These are phyloP conservation scores for Turritis glabra DNA, from an alignment of 345 rosid species.

Conservation along the genomic window DNA sequence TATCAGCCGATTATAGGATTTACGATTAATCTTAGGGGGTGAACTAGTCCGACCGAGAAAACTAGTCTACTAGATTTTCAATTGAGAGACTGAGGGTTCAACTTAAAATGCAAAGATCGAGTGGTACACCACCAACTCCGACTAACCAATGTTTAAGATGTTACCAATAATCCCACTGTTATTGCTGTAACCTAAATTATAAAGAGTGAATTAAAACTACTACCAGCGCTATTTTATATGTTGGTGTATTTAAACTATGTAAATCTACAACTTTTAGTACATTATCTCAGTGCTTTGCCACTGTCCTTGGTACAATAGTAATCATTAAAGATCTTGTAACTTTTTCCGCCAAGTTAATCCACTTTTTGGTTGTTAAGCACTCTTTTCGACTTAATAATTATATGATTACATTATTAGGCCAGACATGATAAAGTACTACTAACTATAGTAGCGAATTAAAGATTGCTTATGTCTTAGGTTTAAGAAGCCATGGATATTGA, in stretches of 20 bases:
- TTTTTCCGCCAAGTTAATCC: conserved; percentile 17
- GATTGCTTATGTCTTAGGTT: not conserved
- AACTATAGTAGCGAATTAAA: not conserved
- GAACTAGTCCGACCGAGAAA: no score
- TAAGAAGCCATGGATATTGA: not conserved
- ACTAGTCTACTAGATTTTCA: no score
- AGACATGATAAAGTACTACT: not conserved
- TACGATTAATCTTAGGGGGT: no score
- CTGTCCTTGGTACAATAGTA: conserved; percentile 17
- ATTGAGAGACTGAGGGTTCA: not conserved
- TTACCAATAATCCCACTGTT: no score
- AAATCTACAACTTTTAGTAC: not conserved
- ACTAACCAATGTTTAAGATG: no score
- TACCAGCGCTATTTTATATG: not conserved
- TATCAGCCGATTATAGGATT: no score
- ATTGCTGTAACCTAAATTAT: no score
- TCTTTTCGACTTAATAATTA: not conserved
- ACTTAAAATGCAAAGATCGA: not conserved
- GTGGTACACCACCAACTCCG: not conserved
- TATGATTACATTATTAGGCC: not conserved
- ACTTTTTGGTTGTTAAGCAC: conserved; percentile 18
- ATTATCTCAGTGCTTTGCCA: conserved; percentile 3
- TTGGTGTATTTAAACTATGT: not conserved
- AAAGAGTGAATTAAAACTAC: not conserved
- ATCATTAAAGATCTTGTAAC: conserved; percentile 14